A percentile compares a stretch with the other conserved stretches of the same genome.
These are phyloP conservation scores for Yarrowia sp. DNA, from an alignment of 805 yeast species.

Conservation along the genomic window DNA sequence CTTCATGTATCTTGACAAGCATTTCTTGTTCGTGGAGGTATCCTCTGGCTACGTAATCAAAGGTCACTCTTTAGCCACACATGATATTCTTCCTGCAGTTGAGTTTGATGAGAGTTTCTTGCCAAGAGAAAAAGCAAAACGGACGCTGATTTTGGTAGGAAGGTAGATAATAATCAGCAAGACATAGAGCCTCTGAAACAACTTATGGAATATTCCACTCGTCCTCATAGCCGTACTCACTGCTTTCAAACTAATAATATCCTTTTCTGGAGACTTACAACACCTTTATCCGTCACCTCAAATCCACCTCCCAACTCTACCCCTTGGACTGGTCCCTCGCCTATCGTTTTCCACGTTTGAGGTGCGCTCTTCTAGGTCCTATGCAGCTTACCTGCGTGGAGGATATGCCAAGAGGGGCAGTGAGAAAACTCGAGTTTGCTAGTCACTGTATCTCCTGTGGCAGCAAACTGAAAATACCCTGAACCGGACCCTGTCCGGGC, in stretches of 20 bases:
- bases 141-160: no score
- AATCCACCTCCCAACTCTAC: neutral
- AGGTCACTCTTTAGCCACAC: neutral
- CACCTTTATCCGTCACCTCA: no score
- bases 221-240: no score
- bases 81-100: neutral
- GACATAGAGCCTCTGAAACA: no score
- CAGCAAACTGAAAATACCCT: neutral
- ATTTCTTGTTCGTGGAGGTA: neutral
- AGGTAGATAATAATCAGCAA: no score
- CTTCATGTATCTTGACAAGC: neutral
- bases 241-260: no score
- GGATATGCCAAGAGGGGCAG: neutral
- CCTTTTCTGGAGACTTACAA: no score
- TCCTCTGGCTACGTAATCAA: neutral
- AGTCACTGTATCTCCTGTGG: no score
- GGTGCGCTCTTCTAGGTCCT: neutral
- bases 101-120: neutral
- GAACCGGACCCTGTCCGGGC: neutral
- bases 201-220: no score
- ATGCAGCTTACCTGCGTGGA: neutral
- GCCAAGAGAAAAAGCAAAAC: neutral
- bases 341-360: slow-evolving; percentile 3
- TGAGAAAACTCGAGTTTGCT: no score
- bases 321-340: neutral